Percentiles rank a stretch among this genome's conserved stretches.
Conservation (phyloP, 2,329 filamentous ascomycete genomes). For the Coniochaeta ligniaria region DNA sequence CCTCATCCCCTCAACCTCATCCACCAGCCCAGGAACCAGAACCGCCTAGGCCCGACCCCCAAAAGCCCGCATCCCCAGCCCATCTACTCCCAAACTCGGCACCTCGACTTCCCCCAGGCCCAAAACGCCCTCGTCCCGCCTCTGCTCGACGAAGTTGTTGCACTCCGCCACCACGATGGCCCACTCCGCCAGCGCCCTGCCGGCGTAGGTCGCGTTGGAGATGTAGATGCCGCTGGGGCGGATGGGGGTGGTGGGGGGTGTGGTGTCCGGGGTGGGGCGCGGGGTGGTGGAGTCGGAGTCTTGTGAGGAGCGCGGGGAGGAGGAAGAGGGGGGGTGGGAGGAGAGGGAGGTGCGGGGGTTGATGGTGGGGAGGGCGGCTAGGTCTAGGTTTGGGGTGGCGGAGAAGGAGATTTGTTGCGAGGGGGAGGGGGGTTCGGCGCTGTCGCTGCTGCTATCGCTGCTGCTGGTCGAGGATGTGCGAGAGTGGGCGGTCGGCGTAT, state of each 20-base stretch:
- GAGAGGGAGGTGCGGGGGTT: conserved; percentile 15
- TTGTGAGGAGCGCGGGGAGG: background rate
- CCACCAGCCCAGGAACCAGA: background rate
- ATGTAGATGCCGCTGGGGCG: conserved; percentile 38
- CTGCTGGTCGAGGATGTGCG: conserved; percentile 12
- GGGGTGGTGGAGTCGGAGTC: background rate
- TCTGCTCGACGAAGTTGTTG: conserved; percentile 73
- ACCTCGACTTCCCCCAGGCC: conserved; percentile 63
- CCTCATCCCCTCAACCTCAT: background rate
- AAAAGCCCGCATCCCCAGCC: conserved; percentile 29
- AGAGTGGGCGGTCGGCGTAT: background rate
- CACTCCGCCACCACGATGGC: conserved; percentile 66
- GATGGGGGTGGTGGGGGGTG: conserved; percentile 29
- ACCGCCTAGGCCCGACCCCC: conserved; percentile 18
- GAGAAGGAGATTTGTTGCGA: background rate
- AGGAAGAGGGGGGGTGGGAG: background rate
- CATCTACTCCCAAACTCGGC: conserved; percentile 56
- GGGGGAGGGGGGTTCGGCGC: conserved; percentile 3
- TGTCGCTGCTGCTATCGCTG: conserved; percentile 11
- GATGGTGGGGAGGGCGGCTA: conserved; percentile 10
- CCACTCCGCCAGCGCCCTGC: conserved; percentile 75
- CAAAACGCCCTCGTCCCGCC: conserved; percentile 65
- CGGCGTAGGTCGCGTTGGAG: conserved; percentile 53
- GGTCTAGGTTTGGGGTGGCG: background rate
- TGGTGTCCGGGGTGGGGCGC: background rate